Conservation (phyloP, 495 filamentous ascomycete species). For the Daldinia bambusicola region DNA sequence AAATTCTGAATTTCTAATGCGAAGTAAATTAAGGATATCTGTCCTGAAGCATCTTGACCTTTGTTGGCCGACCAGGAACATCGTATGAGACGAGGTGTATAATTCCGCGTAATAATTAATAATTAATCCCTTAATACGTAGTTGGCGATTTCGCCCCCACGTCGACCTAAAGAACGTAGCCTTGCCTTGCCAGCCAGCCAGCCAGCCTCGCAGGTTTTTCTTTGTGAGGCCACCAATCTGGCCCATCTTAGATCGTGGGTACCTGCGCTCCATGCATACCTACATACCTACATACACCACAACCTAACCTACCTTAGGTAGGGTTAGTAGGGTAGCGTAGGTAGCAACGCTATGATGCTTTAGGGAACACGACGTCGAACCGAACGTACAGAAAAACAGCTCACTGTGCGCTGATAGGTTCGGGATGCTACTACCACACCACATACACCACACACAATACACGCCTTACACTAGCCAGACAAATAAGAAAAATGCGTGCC, state of each 20-base stretch:
- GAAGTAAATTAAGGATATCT: background rate
- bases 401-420: constrained; percentile 25
- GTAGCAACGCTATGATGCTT: constrained; percentile 16
- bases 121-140: constrained; percentile 21
- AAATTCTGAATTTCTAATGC: background rate
- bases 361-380: constrained; percentile 19
- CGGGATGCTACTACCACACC: background rate
- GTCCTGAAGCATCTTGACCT: background rate
- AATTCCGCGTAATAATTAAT: background rate
- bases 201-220: constrained; percentile 33
- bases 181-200: constrained; percentile 5
- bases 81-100: constrained; percentile 7
- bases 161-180: constrained; percentile 17
- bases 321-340: too few relatives aligned
- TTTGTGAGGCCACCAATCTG: constrained; percentile 42
- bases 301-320: too few relatives aligned
- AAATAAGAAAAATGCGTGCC: constrained; percentile 39
- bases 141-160: constrained; percentile 30
- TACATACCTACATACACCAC: too few relatives aligned
- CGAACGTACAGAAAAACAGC: constrained; percentile 21
- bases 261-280: background rate
- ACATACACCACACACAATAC: background rate
- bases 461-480: constrained; percentile 21
- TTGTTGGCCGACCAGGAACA: background rate
- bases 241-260: constrained; percentile 36